phyloP scores from a whole-genome alignment of 2,329 filamentous ascomycete genomes.

The Immersiporthe knoxdaviesiana region DNA sequence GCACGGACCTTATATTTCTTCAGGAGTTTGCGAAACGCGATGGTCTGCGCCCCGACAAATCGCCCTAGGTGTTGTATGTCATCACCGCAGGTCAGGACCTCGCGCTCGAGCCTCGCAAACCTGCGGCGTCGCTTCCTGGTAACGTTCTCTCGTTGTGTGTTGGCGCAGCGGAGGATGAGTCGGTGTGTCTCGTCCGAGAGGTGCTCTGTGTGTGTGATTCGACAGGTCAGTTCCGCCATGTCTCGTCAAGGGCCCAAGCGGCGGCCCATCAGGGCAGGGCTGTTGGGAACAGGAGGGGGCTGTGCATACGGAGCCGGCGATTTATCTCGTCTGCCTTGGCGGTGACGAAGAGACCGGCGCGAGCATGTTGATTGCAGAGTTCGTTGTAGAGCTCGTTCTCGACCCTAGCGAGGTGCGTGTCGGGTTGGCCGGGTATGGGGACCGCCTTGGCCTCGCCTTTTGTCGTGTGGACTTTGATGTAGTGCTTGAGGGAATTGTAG shows the following conservation, averaged over 20 bases:
- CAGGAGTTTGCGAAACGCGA: conserved; percentile 79
- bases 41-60: conserved; percentile 73
- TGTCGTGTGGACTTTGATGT: conserved; percentile 81
- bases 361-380: conserved; percentile 74
- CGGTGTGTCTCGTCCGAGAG: conserved; percentile 53
- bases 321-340: conserved; percentile 81
- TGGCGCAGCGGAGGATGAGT: conserved; percentile 49
- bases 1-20: conserved; percentile 75
- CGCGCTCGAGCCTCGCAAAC: conserved; percentile 57
- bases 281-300: not conserved
- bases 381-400: conserved; percentile 73
- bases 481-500: conserved; percentile 83
- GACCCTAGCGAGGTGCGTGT: conserved; percentile 62
- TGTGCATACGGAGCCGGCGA: conserved; percentile 64
- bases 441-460: conserved; percentile 70
- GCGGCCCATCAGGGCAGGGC: not conserved
- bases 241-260: not conserved
- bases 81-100: conserved; percentile 63
- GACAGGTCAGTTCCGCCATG: too few species aligned
- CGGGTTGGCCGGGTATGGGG: conserved; percentile 72
- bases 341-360: conserved; percentile 75
- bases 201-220: conserved; percentile 45
- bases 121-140: conserved; percentile 54
- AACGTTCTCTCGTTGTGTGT: conserved; percentile 38
- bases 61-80: conserved; percentile 72